Conservation (phyloP, 1,284 basidiomycete species). For the Moesziomyces globuligerus region DNA sequence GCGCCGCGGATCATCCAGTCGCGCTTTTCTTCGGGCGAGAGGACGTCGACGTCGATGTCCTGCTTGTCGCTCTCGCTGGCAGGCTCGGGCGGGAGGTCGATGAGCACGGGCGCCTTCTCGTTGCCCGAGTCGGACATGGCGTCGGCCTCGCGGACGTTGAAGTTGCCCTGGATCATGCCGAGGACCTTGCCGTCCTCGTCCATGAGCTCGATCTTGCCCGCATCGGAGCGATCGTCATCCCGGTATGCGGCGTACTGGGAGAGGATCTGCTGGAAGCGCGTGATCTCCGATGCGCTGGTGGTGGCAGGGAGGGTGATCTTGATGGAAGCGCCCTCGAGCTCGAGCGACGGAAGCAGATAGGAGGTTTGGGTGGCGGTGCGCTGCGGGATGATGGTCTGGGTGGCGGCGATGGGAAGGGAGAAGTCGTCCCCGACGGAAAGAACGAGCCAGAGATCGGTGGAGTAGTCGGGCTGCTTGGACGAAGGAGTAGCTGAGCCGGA, state of each 20-base stretch:
- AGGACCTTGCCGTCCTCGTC: slow-evolving; percentile 55
- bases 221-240: slow-evolving; percentile 38
- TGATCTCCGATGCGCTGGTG: slow-evolving; percentile 12
- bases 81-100: slow-evolving; percentile 51
- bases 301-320: slow-evolving; percentile 29
- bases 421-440: slow-evolving; percentile 47
- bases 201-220: slow-evolving; percentile 52
- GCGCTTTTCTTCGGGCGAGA: slow-evolving; percentile 31
- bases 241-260: slow-evolving; percentile 54
- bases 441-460: slow-evolving; percentile 52
- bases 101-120: slow-evolving; percentile 56
- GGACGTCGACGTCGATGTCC: slow-evolving; percentile 34
- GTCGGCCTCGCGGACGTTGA: slow-evolving; percentile 40
- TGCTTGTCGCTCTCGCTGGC: slow-evolving; percentile 21
- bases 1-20: slow-evolving; percentile 57
- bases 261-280: slow-evolving; percentile 51
- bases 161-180: slow-evolving; percentile 44
- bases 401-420: slow-evolving; percentile 43
- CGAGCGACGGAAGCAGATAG: slow-evolving; percentile 48
- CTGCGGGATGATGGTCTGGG: slow-evolving; percentile 39
- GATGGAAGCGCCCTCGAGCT: slow-evolving; percentile 51
- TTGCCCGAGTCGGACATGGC: slow-evolving; percentile 42
- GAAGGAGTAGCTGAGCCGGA: neutral
- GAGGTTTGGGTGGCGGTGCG: slow-evolving; percentile 15
- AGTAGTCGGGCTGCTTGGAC: slow-evolving; percentile 18